Base-by-base conservation (phyloP, 2,329 filamentous ascomycete species). In the Trichoderma guizhouense region DNA sequence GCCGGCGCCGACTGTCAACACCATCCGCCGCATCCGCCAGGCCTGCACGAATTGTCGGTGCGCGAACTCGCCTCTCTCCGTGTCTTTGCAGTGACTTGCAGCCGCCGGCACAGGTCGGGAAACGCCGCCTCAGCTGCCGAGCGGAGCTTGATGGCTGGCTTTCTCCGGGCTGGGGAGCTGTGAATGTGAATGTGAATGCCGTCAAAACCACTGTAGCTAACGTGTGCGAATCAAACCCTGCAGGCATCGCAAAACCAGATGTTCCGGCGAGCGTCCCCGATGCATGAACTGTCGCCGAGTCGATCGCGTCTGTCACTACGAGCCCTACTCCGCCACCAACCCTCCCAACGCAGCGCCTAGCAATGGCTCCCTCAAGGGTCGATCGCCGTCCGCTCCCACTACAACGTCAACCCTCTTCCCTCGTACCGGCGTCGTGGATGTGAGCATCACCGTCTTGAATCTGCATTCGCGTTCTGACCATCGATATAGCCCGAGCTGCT, bases 291-390 rank as follows among this genome's bases (percentile, higher is more conserved):
- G 67, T 18, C 67, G 67, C n/a, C 67, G 67, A 69, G 67, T 69
- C 57, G 67, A 69, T 69, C 67, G 67, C 67, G 67, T 69, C 28
- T 69, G 67, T 53, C 67, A 69, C 67, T 69, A 69, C 58, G 67
- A 69, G 39, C 67, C 67, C 57, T 69, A 69, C 36, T 69, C 67
- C 28, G 14, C 55, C 67, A 69, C 67, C 28, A 53, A 69, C 39
- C 55, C 67, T 5, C 55, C 67, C 15, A 69, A 43, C 57, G 61
- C 67, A 14, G 26, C 67, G 15, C 61, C 67, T 11, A 32, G 32
- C 55, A 51, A 69, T 61, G 39, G 55, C 30, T 34, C 64, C 2
- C 26, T 36, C 32, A 69, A 69, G 28, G 55, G 57, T 43, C 61
- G 60, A 62, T 69, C 66, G 4, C 65, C 65, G 36, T 32, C 55